Conservation (phyloP, 805 yeast genomes). For the Ogataea methylovora region DNA sequence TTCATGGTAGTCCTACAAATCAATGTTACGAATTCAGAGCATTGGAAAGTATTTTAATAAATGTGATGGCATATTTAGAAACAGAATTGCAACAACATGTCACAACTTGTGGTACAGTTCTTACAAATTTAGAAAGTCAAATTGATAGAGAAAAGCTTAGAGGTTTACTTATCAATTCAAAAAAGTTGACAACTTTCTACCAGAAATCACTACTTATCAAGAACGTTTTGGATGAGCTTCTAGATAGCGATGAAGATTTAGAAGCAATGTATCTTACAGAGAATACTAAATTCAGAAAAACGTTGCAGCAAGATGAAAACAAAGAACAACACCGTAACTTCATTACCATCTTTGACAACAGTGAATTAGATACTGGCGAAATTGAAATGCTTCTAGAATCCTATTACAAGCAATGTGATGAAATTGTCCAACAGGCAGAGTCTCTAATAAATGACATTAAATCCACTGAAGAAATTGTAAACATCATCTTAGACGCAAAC, state of each 20-base stretch:
- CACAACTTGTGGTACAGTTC: conserved; percentile 50
- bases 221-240: conserved; percentile 72
- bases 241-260: conserved; percentile 83
- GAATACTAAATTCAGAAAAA: conserved; percentile 13
- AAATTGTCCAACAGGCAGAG: conserved; percentile 85
- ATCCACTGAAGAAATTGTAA: conserved; percentile 89
- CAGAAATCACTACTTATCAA: conserved; percentile 72
- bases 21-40: conserved; percentile 77
- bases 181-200: conserved; percentile 61
- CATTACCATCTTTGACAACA: conserved; percentile 2
- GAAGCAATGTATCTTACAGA: conserved; percentile 69
- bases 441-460: conserved; percentile 75
- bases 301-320: neutral
- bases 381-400: conserved; percentile 84
- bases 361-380: conserved; percentile 42
- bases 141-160: conserved; percentile 70
- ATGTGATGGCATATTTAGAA: conserved; percentile 73
- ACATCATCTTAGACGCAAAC: conserved; percentile 84
- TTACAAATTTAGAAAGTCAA: conserved; percentile 68
- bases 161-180: conserved; percentile 67
- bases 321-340: conserved; percentile 1
- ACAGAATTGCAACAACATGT: conserved; percentile 61
- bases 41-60: conserved; percentile 72
- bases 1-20: conserved; percentile 23
- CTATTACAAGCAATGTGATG: conserved; percentile 87